These are phyloP conservation scores for Rubia yunnanensis DNA, from an alignment of 257 asterid genomes.

Conservation along the genomic window DNA sequence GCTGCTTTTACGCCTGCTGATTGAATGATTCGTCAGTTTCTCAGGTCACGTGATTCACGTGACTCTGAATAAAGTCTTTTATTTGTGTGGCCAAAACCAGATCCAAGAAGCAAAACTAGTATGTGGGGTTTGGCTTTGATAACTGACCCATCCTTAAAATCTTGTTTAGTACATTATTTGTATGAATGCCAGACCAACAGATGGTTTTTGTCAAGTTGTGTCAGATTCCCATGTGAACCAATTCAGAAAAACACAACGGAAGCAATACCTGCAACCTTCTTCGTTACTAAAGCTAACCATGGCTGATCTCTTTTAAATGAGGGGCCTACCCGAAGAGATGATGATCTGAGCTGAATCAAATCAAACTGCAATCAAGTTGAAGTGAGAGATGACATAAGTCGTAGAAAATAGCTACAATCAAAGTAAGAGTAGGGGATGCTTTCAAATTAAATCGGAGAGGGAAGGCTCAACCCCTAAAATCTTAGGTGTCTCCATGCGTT, in stretches of 20 bases:
- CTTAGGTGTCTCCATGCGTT: too few relatives aligned
- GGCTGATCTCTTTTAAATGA: neutral
- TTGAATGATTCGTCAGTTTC: neutral
- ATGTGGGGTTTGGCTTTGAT: constrained; percentile 1
- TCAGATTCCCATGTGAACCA: neutral
- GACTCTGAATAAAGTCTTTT: neutral
- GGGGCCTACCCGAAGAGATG: neutral
- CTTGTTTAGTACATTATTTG: neutral
- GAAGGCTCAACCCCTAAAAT: too few relatives aligned
- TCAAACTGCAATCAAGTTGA: neutral
- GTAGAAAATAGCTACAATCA: too few relatives aligned
- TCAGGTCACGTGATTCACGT: neutral
- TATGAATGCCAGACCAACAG: neutral
- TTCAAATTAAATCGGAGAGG: too few relatives aligned
- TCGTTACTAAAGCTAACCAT: neutral
- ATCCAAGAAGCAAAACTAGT: neutral
- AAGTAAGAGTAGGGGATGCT: too few relatives aligned
- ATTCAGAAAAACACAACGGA: neutral
- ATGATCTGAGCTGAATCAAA: neutral
- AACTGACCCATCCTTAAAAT: constrained; percentile 3
- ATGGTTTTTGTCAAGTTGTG: neutral
- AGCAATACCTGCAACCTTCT: neutral
- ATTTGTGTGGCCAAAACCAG: neutral
- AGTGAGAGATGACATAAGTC: too few relatives aligned
- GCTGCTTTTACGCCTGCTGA: constrained; percentile 6